Base-by-base conservation (phyloP, 306 rosid species). In the Malus orientalis region DNA sequence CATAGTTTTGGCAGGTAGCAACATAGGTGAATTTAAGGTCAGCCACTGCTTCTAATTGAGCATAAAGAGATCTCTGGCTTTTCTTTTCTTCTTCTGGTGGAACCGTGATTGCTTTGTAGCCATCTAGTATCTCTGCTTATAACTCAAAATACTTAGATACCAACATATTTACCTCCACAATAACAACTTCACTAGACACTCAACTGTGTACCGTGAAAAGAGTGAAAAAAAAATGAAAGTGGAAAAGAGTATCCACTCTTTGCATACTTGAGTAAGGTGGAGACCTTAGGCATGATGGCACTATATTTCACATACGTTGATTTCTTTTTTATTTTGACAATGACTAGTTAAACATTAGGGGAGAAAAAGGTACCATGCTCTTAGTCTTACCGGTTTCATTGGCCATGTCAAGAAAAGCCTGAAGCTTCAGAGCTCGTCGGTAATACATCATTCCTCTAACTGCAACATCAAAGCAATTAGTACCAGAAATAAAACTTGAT, bases 361-460 rank as follows among this genome's bases (percentile, higher is more conserved):
- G 36, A 57, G 29, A 68, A 78, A 82, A 69, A 64, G 60, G 61
- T 77, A 76, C 19, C 62, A n/a, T 62, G 30, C 40, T 70, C 80
- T 85, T 83, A 90, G 20, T 70, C 79, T 85, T 85, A 95, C 99
- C 99, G 29, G 58, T 71, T 78, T 95, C 99, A 69, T 64, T 40
- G 84, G 99, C 99, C 99, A 95, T 92, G 85, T 95, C 99, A 64
- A 95, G 99, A 82, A 95, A 95, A 78, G 99, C 97, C 84, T 95
- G 99, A 74, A 95, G 99, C 89, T 92, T 92, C 79, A 95, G 81
- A 76, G 99, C 99, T 78, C 97, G 82, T 67, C 97, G 87, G 78
- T 92, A 95, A 70, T 95, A 95, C 99, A 95, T 95, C 97, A 95
- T 95, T 76, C 99, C 99, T 87, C 97, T 88, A 45, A 95, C 99